Evolutionary conservation across 352 stramenopile species (phyloP), one percentile per base, ranked within the genome.

Genomic region (Pythium rhizo-oryzae): DNA sequence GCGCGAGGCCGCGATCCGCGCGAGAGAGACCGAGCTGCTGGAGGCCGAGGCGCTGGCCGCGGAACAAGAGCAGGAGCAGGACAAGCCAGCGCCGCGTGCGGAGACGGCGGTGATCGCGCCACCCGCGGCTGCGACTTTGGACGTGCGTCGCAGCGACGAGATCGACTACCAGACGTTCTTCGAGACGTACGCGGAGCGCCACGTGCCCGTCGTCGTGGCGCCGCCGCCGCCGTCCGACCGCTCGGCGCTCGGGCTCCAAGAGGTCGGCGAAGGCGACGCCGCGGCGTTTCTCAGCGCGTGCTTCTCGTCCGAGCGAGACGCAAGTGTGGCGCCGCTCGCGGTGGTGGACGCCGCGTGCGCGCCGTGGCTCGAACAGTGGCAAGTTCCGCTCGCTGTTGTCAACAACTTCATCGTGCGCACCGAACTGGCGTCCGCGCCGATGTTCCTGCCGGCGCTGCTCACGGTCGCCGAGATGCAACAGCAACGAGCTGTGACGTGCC

Each of bases 321-420:
- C 41, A 15, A 0, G 18, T 6, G 21, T 55, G 12, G 19, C 52
- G 11, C 46, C 67, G 18, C 25, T 93, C 28, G 72, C 55, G 12
- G 19, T 77, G 0, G 57, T 75, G 4, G 50, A 87, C 1, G 58
- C 62, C 13, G 69, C 47, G 23, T 94, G 85, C 41, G 49, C 43
- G 1, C 21, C 57, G 1, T 62, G 79, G 4, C 67, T 94, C 24
- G 60, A 78, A 19, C 49, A 60, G 21, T 90, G 92, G 24, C 79
- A 69, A 7, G 80, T 94, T 8, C 84, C 86, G 1, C 55, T 81
- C 13, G 80, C 78, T 58, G 65, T 85, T 18, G 72, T 77, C 1
- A 85, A 93, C 70, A 79, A 92, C 72, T 94, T 89, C 70, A n/a
- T 92, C 19, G 76, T 81, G 35, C 80, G 86, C 24, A 87, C 85